These are phyloP conservation scores for Sutorius eximius DNA, from an alignment of 1,284 basidiomycete species.

Conservation along the genomic window DNA sequence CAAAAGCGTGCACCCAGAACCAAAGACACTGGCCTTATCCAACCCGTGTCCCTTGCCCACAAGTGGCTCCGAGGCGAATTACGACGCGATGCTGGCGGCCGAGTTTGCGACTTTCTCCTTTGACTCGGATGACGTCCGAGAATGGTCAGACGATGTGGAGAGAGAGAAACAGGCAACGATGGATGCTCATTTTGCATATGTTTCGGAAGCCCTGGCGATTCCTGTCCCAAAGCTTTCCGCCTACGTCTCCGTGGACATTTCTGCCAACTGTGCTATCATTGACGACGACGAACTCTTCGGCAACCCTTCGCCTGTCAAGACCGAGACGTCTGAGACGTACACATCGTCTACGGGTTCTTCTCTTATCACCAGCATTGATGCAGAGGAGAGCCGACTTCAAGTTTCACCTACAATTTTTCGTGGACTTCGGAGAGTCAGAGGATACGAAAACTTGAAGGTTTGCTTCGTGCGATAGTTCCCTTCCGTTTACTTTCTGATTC, in stretches of 20 bases:
- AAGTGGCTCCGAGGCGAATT: slow-evolving; percentile 8
- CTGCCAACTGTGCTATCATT: not conserved
- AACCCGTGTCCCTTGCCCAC: not conserved
- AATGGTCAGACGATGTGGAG: slow-evolving; percentile 21
- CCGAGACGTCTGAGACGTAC: not conserved
- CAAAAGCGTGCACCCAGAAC: not conserved
- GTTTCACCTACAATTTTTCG: not conserved
- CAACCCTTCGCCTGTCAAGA: slow-evolving; percentile 4
- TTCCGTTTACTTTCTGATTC: not conserved
- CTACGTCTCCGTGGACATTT: not conserved
- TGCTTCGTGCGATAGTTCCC: not conserved
- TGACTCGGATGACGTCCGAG: slow-evolving; percentile 9
- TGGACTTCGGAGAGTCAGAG: slow-evolving; percentile 11
- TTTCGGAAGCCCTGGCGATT: slow-evolving; percentile 7
- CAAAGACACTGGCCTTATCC: not conserved
- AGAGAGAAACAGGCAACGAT: slow-evolving; percentile 13
- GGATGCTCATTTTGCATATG: slow-evolving; percentile 17
- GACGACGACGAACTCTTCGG: not conserved
- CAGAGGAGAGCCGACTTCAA: slow-evolving; percentile 3
- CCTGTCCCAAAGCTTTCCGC: slow-evolving; percentile 16
- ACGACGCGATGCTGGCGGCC: slow-evolving; percentile 9
- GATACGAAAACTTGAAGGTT: slow-evolving; percentile 7
- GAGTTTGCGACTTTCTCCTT: slow-evolving; percentile 15
- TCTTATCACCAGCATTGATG: slow-evolving; percentile 5
- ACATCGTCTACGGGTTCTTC: slow-evolving; percentile 12